Percentiles rank a stretch among this genome's conserved stretches.
Evolutionary conservation across 2,329 filamentous ascomycete species (phyloP).

Genomic region (Leptographium procerum): DNA sequence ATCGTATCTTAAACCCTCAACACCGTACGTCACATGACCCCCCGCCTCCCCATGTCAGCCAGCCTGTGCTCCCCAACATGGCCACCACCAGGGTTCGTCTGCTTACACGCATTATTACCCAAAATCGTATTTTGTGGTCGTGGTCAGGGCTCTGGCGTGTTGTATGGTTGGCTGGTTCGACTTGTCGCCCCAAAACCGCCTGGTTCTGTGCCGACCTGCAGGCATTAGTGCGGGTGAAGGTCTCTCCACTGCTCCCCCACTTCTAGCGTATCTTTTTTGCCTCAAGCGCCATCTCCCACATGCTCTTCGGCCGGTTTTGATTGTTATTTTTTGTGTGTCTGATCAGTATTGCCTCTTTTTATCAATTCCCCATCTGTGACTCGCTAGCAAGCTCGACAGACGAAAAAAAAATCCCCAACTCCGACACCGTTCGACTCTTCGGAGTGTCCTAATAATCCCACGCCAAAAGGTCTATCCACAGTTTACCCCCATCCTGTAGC

Average conservation of each 20-base stretch:
- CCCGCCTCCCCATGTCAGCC: too few relatives aligned
- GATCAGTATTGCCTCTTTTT: slow-evolving; percentile 7
- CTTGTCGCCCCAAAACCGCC: not conserved
- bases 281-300: not conserved
- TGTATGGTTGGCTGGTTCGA: slow-evolving; percentile 3
- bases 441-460: slow-evolving; percentile 5
- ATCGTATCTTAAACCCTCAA: too few relatives aligned
- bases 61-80: too few relatives aligned
- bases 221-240: slow-evolving; percentile 2
- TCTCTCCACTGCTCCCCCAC: slow-evolving; percentile 10
- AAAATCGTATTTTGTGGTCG: not conserved
- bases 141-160: not conserved
- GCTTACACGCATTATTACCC: not conserved
- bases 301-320: not conserved
- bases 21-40: not conserved
- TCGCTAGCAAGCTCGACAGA: slow-evolving; percentile 5
- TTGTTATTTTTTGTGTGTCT: not conserved
- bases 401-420: slow-evolving; percentile 5
- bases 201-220: slow-evolving; percentile 1
- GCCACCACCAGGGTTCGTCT: not conserved
- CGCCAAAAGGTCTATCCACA: slow-evolving; percentile 2
- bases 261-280: slow-evolving; percentile 2
- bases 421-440: slow-evolving; percentile 12
- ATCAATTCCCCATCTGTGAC: slow-evolving; percentile 14
- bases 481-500: slow-evolving; percentile 1